Percentiles rank a stretch among this genome's conserved stretches.
Evolutionary conservation across 257 asterid species (phyloP).

Genomic region (Solanum clarkiae): DNA sequence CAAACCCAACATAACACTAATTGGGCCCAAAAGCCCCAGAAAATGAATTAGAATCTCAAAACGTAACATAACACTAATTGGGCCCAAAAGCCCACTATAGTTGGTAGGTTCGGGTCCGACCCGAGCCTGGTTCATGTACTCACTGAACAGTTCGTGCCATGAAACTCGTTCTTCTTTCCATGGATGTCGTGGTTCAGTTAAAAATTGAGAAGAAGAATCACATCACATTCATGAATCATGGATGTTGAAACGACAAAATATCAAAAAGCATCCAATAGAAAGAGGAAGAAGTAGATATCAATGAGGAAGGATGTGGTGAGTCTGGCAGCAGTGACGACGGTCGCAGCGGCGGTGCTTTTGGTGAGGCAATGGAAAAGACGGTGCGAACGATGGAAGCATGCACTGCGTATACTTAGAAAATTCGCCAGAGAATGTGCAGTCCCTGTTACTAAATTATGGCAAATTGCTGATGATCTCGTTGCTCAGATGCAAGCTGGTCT

Average conservation of each 20-base stretch:
- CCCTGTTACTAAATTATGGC: slow-evolving; percentile 52
- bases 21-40: background rate
- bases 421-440: slow-evolving; percentile 54
- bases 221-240: background rate
- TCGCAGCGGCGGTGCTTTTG: slow-evolving; percentile 23
- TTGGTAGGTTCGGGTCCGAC: background rate
- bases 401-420: slow-evolving; percentile 44
- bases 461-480: slow-evolving; percentile 39
- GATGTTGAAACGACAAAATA: background rate
- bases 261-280: background rate
- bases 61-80: background rate
- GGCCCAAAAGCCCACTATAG: background rate
- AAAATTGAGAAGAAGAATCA: background rate
- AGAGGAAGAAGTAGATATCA: background rate
- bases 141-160: background rate
- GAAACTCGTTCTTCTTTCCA: slow-evolving; percentile 19
- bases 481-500: slow-evolving; percentile 41
- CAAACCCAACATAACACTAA: background rate
- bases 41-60: no score
- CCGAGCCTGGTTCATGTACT: background rate
- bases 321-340: slow-evolving; percentile 26
- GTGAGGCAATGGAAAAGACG: slow-evolving; percentile 31
- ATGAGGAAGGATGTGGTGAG: slow-evolving; percentile 46
- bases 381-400: slow-evolving; percentile 34
- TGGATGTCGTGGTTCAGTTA: slow-evolving; percentile 13